These are phyloP conservation scores for Dissophora ornata DNA, from an alignment of 192 early-diverging fungal genomes.

Conservation along the genomic window DNA sequence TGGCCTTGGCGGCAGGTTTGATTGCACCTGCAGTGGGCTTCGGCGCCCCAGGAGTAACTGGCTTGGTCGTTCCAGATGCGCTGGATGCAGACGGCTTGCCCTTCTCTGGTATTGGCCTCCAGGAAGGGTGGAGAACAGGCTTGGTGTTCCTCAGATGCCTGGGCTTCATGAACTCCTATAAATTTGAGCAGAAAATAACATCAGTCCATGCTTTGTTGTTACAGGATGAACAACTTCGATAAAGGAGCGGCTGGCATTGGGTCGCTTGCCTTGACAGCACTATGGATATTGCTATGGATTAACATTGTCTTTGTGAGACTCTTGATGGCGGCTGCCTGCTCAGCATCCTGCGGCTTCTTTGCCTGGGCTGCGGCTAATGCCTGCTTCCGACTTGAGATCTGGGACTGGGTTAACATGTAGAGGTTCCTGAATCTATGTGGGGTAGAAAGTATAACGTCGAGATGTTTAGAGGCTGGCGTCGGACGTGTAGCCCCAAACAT, in stretches of 20 bases:
- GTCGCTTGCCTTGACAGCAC: slow-evolving; percentile 21
- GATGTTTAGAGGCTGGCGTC: no score
- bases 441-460: no score
- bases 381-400: slow-evolving; percentile 15
- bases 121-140: slow-evolving; percentile 23
- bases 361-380: slow-evolving; percentile 1
- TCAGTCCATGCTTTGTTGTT: not conserved
- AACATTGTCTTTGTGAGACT: not conserved
- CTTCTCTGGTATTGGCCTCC: slow-evolving; percentile 17
- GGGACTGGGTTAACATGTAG: slow-evolving; percentile 25
- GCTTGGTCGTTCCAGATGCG: not conserved
- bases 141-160: slow-evolving; percentile 19
- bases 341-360: slow-evolving; percentile 10
- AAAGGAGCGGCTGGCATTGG: no score
- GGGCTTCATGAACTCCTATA: slow-evolving; percentile 46
- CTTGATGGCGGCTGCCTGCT: slow-evolving; percentile 1
- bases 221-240: no score
- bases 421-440: slow-evolving; percentile 35
- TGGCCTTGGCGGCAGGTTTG: slow-evolving; percentile 9
- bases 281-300: slow-evolving; percentile 29
- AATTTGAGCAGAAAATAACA: not conserved
- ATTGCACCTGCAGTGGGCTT: not conserved
- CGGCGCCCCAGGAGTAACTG: not conserved
- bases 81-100: not conserved
- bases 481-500: no score